Conservation (phyloP, 768 basidiomycete species). For the Aureoboletus auriporus region DNA sequence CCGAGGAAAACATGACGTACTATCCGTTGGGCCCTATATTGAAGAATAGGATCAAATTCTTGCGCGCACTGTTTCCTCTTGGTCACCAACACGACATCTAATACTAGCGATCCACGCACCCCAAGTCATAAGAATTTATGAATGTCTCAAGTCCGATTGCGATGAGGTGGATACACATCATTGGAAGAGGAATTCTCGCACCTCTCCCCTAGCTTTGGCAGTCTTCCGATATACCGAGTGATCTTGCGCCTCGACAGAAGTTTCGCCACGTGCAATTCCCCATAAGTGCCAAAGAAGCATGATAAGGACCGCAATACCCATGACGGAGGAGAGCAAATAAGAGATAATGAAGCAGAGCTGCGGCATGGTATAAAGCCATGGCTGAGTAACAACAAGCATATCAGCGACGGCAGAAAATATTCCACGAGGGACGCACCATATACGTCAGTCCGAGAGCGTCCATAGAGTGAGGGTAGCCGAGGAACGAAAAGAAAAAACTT, state of each 20-base stretch:
- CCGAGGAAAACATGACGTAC: conserved; percentile 46
- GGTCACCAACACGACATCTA: neutral
- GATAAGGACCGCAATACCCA: conserved; percentile 68
- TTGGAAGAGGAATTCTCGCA: conserved; percentile 29
- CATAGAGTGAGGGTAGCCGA: conserved; percentile 63
- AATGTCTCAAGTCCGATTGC: conserved; percentile 49
- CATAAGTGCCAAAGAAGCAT: conserved; percentile 76
- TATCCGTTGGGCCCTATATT: conserved; percentile 79
- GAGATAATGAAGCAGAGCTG: conserved; percentile 64
- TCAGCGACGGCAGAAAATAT: neutral
- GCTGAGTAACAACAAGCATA: conserved; percentile 11
- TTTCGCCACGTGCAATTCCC: conserved; percentile 72
- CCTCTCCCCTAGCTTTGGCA: conserved; percentile 68
- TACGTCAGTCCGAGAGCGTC: conserved; percentile 54
- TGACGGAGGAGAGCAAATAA: conserved; percentile 71
- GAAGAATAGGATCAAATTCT: conserved; percentile 83
- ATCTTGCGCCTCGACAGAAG: conserved; percentile 88
- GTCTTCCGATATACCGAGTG: conserved; percentile 69
- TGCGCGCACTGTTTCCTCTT: conserved; percentile 32
- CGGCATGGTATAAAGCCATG: conserved; percentile 65
- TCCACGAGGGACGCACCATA: conserved; percentile 31
- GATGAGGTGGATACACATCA: neutral
- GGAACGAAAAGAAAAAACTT: conserved; percentile 52
- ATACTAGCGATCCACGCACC: conserved; percentile 40
- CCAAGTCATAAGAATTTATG: conserved; percentile 89